Evolutionary conservation across 164 flowering plant species (phyloP).

Genomic region (Annona squamosa): DNA sequence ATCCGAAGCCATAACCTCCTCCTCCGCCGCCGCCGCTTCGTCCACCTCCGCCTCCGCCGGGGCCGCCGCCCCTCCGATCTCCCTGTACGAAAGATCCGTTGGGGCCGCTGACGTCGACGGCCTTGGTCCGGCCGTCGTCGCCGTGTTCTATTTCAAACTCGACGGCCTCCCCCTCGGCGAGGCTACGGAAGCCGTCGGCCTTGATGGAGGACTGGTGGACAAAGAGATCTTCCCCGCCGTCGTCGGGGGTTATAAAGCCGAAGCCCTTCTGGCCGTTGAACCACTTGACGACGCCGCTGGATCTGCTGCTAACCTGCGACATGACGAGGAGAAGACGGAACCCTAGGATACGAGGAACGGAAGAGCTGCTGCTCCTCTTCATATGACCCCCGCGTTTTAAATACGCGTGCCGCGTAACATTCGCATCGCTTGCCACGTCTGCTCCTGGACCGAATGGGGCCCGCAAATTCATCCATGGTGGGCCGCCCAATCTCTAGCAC

Average conservation of each 20-base stretch:
- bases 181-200: conserved; percentile 73
- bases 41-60: conserved; percentile 34
- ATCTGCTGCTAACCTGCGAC: conserved; percentile 22
- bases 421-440: conserved; percentile 9
- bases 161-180: conserved; percentile 67
- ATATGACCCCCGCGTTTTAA: background rate
- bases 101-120: conserved; percentile 84
- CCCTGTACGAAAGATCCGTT: conserved; percentile 52
- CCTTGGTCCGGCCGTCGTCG: conserved; percentile 67
- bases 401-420: background rate
- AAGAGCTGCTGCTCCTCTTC: background rate
- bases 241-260: conserved; percentile 84
- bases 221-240: conserved; percentile 88
- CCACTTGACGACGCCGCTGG: conserved; percentile 76
- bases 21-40: conserved; percentile 28
- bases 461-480: too few relatives aligned
- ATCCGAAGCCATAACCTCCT: conserved; percentile 26
- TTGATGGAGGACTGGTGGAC: conserved; percentile 84
- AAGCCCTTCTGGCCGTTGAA: conserved; percentile 72
- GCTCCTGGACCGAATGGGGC: background rate
- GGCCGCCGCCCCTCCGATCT: conserved; percentile 20
- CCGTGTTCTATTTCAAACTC: conserved; percentile 57
- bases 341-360: background rate
- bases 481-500: too few relatives aligned
- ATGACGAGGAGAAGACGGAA: conserved; percentile 10